Evolutionary conservation across 345 rosid genomes (phyloP).

Genomic region (Lepidium sativum): DNA sequence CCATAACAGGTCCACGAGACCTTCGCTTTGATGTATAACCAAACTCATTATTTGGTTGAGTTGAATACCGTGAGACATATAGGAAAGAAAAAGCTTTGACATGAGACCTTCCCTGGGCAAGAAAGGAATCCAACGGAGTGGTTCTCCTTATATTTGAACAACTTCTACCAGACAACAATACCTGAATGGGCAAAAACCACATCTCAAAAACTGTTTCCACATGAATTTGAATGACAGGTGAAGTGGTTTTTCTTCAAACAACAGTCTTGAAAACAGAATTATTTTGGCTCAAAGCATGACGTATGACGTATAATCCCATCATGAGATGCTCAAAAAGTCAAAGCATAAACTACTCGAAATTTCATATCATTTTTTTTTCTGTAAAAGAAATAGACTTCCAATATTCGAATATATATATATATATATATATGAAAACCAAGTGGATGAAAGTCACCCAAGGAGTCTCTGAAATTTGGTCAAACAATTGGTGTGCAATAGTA

Average conservation of each 20-base stretch:
- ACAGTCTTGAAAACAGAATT: neutral
- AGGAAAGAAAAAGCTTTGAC: no score
- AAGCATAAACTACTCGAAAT: neutral
- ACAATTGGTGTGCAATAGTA: constrained; percentile 24
- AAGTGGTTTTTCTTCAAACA: neutral
- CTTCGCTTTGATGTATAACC: constrained; percentile 59
- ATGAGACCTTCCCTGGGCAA: constrained; percentile 31
- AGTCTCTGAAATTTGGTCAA: constrained; percentile 31
- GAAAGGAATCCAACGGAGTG: constrained; percentile 29
- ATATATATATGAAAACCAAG: no score
- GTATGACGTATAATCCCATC: neutral
- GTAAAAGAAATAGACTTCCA: neutral
- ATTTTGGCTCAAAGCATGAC: neutral
- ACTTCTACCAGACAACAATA: constrained; percentile 43
- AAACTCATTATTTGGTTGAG: constrained; percentile 33
- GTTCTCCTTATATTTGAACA: constrained; percentile 41
- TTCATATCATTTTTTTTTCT: no score
- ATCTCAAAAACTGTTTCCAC: constrained; percentile 5
- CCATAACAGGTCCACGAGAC: constrained; percentile 87
- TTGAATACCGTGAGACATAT: constrained; percentile 34
- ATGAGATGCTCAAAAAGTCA: neutral
- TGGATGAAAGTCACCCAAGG: neutral
- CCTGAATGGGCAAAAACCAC: constrained; percentile 30
- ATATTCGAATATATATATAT: neutral
- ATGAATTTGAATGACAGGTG: neutral